Evolutionary conservation across 768 basidiomycete genomes (phyloP), one percentile per base, ranked within the genome.

Genomic region (Kwoniella newhampshirensis): DNA sequence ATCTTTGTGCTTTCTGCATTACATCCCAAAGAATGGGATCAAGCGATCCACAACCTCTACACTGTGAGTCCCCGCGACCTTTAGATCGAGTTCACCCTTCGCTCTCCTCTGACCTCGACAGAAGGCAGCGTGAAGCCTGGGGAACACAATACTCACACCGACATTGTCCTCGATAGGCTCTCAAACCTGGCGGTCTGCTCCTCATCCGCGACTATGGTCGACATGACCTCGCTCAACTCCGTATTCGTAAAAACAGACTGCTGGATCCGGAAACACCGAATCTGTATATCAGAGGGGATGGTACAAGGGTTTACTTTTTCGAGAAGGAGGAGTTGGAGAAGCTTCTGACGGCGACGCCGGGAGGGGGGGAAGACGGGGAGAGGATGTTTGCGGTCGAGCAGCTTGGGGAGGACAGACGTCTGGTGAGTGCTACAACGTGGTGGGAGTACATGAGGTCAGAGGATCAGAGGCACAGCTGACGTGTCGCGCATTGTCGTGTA

Each of bases 301-400:
- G 91, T 68, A 98, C 96, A 0, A 81, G 96, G 36, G 96, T 99
- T 0, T 98, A 97, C 77, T 99, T 98, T 75, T 99, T 99, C 49
- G 67, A 62, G 23, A 62, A 64, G 28, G 62, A 69, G 26, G 73
- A 70, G 32, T 32, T 65, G 21, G 57, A 48, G 26, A 44, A 50
- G 15, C 56, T 68, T 54, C 42, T 66, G 55, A 49, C 28, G 26
- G 23, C 48, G 18, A 12, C 55, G 18, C 3, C 20, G 5, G 20
- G 20, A 26, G 15, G 9, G 27, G 43, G n/a, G 32, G 30, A 2
- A 2, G 44, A 26, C 18, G 45, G 30, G 30, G 51, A 58, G 26
- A 57, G 46, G 30, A 78, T 91, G 32, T 93, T 97, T 75, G 71
- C 80, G n/a, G 82, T 84, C n/a, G 83, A 86, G 54, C 88, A 91